Base-by-base conservation (phyloP, 2,329 filamentous ascomycete species). In the Botrytis fabae region DNA sequence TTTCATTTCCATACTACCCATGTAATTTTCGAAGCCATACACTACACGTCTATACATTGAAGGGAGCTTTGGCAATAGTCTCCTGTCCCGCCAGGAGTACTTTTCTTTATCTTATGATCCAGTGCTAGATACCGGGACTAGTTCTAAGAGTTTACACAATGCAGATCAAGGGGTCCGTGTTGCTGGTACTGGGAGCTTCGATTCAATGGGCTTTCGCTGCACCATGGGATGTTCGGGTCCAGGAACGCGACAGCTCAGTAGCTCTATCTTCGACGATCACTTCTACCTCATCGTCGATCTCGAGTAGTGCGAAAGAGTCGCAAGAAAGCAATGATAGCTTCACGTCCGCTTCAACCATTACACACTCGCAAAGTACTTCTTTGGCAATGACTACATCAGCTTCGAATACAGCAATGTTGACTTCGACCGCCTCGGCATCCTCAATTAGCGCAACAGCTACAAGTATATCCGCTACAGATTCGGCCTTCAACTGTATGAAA, bases 241-340 rank as follows among this genome's bases (percentile, higher is more conserved):
- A 77, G n/a, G 75, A 76, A 74, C 76, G 78, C 44, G 79, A 79
- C 76, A 75, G 66, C 44, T 71, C 77, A 74, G 77, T 76, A 76
- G 75, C 68, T 76, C 71, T 72, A 75, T 75, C 76, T 59, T 75
- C 70, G 35, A 77, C 74, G 68, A 62, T 68, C 44, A 73, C 73
- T 20, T 72, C 75, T 35, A n/a, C 59, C 16, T 71, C 76, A 38
- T 57, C 66, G 38, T 73, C 69, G 14, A 59, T 68, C 57, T 69
- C 74, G 42, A 64, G 63, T n/a, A 48, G 48, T 54, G 44, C 46
- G 35, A 38, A 65, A 54, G 22, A 25, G 22, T 18, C 69, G 10
- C 60, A 57, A 57, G 38, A 48, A 28, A 71, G 35, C 60, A 66
- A 54, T 65, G 59, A 51, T 35, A 66, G 54, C 6, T 18, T 51